These are phyloP conservation scores for Nyssa sinensis DNA, from an alignment of 148 eudicot genomes.

Conservation along the genomic window DNA sequence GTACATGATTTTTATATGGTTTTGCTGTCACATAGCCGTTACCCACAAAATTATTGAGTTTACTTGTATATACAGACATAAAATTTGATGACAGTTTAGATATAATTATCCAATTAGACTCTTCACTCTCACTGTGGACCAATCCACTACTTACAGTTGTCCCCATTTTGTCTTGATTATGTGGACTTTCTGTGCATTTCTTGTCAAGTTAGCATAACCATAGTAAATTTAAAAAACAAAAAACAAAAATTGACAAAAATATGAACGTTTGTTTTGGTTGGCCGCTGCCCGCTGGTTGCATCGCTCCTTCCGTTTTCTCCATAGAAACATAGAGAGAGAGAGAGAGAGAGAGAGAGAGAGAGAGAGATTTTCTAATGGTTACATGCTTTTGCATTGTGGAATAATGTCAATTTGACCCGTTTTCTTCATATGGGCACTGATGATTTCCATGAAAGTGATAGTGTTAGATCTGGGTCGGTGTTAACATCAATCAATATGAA, in stretches of 20 bases:
- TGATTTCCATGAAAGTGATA: not conserved
- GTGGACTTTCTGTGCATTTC: slow-evolving; percentile 8
- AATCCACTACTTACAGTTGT: not conserved
- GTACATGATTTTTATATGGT: not conserved
- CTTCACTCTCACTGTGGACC: not conserved
- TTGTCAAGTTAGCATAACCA: not conserved
- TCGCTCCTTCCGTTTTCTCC: too few relatives aligned
- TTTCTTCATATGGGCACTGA: slow-evolving; percentile 4
- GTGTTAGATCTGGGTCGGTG: not conserved
- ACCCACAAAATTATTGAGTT: not conserved
- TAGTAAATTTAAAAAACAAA: not conserved
- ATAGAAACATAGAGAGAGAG: slow-evolving; percentile 11
- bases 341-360: slow-evolving; percentile 16
- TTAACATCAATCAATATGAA: not conserved
- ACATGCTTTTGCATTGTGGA: not conserved
- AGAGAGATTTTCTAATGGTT: not conserved
- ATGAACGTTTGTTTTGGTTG: not conserved
- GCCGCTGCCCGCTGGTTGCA: not conserved
- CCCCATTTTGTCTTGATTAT: slow-evolving; percentile 4
- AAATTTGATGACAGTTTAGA: not conserved
- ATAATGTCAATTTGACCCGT: not conserved
- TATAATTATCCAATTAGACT: not conserved
- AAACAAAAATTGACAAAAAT: not conserved
- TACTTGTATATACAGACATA: not conserved
- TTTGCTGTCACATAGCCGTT: not conserved